A percentile compares a stretch with the other conserved stretches of the same genome.
These are phyloP conservation scores for Aspergillus vadensis DNA, from an alignment of 2,329 filamentous ascomycete genomes.

Conservation along the genomic window DNA sequence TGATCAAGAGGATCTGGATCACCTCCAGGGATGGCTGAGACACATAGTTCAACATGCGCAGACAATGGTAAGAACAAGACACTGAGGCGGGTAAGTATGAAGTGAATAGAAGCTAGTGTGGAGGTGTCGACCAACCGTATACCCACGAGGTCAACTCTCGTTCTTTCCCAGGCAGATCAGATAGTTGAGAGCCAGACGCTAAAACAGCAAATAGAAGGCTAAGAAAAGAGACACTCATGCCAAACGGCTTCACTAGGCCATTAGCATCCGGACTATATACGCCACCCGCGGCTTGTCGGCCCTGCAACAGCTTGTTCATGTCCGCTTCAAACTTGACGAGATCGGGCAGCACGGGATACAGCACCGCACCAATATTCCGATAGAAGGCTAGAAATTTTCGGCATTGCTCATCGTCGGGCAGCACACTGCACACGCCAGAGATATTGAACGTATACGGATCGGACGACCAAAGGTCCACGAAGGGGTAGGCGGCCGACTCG, in stretches of 20 bases:
- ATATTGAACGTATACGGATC: slow-evolving; percentile 58
- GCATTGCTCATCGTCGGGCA: slow-evolving; percentile 59
- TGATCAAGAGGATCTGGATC: slow-evolving; percentile 63
- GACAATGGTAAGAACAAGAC: slow-evolving; percentile 65
- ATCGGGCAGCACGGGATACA: slow-evolving; percentile 60
- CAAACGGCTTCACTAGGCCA: slow-evolving; percentile 57
- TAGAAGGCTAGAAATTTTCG: slow-evolving; percentile 54
- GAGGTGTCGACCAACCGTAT: slow-evolving; percentile 50
- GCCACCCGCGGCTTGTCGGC: slow-evolving; percentile 47
- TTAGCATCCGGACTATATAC: slow-evolving; percentile 48
- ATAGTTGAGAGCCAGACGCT: slow-evolving; percentile 63
- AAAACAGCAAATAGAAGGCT: slow-evolving; percentile 63
- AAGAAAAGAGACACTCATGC: slow-evolving; percentile 60
- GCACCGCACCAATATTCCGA: slow-evolving; percentile 57
- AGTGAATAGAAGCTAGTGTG: background rate
- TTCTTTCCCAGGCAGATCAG: slow-evolving; percentile 57
- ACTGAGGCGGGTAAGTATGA: slow-evolving; percentile 43
- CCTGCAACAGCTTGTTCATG: slow-evolving; percentile 54
- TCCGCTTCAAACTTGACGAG: slow-evolving; percentile 54
- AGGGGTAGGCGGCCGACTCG: slow-evolving; percentile 62
- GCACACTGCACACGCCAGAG: slow-evolving; percentile 56
- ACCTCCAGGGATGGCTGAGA: slow-evolving; percentile 62
- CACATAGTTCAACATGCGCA: slow-evolving; percentile 65
- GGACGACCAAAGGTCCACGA: slow-evolving; percentile 64
- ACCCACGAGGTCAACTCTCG: slow-evolving; percentile 65